These are phyloP conservation scores for Tubosaeta brunneosetosa DNA, from an alignment of 768 basidiomycete genomes.

Conservation along the genomic window DNA sequence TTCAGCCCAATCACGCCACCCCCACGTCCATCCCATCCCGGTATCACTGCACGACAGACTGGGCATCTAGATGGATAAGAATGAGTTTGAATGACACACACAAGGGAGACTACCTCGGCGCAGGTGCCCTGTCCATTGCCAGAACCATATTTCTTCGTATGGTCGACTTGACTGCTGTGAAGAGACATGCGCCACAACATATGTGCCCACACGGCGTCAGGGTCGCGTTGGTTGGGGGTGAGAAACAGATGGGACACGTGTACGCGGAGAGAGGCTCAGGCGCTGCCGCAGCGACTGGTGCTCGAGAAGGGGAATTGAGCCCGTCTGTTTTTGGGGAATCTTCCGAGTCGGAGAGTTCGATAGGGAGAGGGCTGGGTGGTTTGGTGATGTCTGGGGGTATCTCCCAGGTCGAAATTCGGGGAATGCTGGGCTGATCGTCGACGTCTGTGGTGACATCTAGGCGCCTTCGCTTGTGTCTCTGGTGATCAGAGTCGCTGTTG, in stretches of 20 bases:
- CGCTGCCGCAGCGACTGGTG: neutral
- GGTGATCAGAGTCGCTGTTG: slow-evolving; percentile 3
- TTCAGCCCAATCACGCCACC: slow-evolving; percentile 64
- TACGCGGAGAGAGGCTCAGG: slow-evolving; percentile 50
- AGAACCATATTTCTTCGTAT: slow-evolving; percentile 42
- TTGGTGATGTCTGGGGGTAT: slow-evolving; percentile 11
- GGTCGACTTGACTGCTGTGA: slow-evolving; percentile 63
- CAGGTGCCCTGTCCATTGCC: slow-evolving; percentile 29
- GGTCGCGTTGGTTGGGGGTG: slow-evolving; percentile 67
- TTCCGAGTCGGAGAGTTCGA: slow-evolving; percentile 4
- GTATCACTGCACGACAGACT: slow-evolving; percentile 62
- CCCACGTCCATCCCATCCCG: slow-evolving; percentile 67
- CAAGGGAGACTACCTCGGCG: slow-evolving; percentile 35
- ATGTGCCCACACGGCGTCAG: slow-evolving; percentile 80
- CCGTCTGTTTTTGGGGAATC: neutral
- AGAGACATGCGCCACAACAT: slow-evolving; percentile 72
- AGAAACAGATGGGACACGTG: slow-evolving; percentile 78
- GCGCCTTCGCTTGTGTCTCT: slow-evolving; percentile 14
- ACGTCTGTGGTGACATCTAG: slow-evolving; percentile 4
- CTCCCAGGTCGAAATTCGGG: slow-evolving; percentile 22
- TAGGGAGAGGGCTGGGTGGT: neutral
- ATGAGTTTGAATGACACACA: neutral
- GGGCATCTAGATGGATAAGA: slow-evolving; percentile 45
- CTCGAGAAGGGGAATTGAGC: neutral
- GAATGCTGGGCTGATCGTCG: neutral